Evolutionary conservation across 2,329 filamentous ascomycete species (phyloP).

Genomic region (Lachnellula arida): DNA sequence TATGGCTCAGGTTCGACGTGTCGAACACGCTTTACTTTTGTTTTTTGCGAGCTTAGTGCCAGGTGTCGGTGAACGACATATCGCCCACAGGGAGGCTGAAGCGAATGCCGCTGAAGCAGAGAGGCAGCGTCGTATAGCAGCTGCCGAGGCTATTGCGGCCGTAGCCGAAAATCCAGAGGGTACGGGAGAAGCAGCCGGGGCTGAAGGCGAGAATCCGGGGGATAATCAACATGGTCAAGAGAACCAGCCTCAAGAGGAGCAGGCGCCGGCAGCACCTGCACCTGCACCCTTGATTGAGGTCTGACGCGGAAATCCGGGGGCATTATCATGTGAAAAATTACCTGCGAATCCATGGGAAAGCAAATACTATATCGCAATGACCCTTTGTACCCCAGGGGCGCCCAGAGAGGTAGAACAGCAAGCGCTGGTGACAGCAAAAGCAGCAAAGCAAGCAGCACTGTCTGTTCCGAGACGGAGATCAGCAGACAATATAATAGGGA

Average conservation of each 20-base stretch:
- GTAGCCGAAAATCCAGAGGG: constrained; percentile 10
- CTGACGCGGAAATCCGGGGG: not conserved
- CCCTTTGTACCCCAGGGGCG: too few relatives aligned
- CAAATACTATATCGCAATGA: too few relatives aligned
- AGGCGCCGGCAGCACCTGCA: not conserved
- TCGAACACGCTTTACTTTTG: constrained; percentile 56
- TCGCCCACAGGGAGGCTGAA: constrained; percentile 36
- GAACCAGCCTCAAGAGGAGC: not conserved
- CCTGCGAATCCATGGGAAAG: too few relatives aligned
- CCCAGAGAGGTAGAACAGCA: too few relatives aligned
- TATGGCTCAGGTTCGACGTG: constrained; percentile 45
- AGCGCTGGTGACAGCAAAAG: too few relatives aligned
- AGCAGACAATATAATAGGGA: too few relatives aligned
- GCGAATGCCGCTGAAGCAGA: constrained; percentile 27
- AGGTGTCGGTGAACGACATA: constrained; percentile 61
- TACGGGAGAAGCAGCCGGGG: not conserved
- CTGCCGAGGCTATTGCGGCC: constrained; percentile 17
- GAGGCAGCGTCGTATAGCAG: constrained; percentile 22
- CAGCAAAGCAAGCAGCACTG: too few relatives aligned
- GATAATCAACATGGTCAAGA: not conserved
- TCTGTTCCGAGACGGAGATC: too few relatives aligned
- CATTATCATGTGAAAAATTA: not conserved
- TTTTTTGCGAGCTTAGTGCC: constrained; percentile 64
- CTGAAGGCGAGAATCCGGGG: constrained; percentile 4
- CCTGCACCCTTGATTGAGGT: constrained; percentile 16